These are phyloP conservation scores for Clitoria ternatea DNA, from an alignment of 306 rosid genomes.

Conservation along the genomic window DNA sequence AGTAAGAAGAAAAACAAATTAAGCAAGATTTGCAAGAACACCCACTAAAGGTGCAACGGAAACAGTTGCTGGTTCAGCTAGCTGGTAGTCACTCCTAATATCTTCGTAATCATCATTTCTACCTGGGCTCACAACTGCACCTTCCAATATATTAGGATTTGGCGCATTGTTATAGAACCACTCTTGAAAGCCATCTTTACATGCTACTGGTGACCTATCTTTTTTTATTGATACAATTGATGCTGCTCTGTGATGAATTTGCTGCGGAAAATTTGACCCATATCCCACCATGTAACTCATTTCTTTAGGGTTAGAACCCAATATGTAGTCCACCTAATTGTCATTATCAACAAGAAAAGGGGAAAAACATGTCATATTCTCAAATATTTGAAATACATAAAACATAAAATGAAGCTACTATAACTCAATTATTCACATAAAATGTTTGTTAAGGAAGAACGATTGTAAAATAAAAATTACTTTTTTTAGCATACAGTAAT, in stretches of 20 bases:
- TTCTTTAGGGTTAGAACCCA: slow-evolving; percentile 50
- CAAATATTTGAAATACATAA: background rate
- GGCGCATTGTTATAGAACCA: slow-evolving; percentile 43
- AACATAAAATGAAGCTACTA: background rate
- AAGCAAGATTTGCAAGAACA: slow-evolving; percentile 52
- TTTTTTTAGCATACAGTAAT: too few species aligned
- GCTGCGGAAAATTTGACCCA: slow-evolving; percentile 41
- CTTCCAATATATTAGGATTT: slow-evolving; percentile 54
- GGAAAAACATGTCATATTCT: background rate
- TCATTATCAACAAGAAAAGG: background rate
- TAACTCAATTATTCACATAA: background rate
- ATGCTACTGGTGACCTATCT: slow-evolving; percentile 25
- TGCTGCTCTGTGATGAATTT: slow-evolving; percentile 65
- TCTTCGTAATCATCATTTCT: slow-evolving; percentile 31
- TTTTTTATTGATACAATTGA: slow-evolving; percentile 53
- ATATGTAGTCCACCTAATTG: slow-evolving; percentile 47
- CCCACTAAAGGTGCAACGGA: slow-evolving; percentile 51
- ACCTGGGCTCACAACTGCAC: slow-evolving; percentile 55
- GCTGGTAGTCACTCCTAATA: slow-evolving; percentile 32
- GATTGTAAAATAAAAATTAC: too few species aligned
- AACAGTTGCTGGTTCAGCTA: slow-evolving; percentile 47
- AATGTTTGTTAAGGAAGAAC: too few species aligned
- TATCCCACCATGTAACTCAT: slow-evolving; percentile 76
- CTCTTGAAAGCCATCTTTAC: slow-evolving; percentile 33
- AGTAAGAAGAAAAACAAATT: too few species aligned